Evolutionary conservation across 2,329 filamentous ascomycete genomes (phyloP), one percentile per base, ranked within the genome.

Genomic region (Ilyonectria mors-panacis): DNA sequence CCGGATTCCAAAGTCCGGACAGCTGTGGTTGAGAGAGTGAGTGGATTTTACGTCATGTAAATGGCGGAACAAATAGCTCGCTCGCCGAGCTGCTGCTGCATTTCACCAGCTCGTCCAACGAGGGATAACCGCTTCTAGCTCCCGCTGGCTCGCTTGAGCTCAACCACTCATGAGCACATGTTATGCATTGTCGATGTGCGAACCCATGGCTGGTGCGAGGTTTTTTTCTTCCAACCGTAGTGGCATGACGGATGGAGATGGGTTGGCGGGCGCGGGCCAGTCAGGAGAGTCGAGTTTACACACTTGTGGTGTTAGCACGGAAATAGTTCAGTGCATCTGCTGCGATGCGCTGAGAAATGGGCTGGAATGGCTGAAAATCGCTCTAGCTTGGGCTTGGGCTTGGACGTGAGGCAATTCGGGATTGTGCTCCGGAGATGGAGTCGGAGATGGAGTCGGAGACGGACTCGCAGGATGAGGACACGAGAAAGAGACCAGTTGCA

Each of bases 31-130:
- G 21, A 23, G 15, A 3, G 53, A 30, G 37, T 50, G 53, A 39
- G 28, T 26, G 58, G 44, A 51, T 66, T 62, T 66, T 66, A 57
- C 62, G 62, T 65, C 62, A 65, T 65, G 6, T 37, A 26, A 26
- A 56, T 21, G n/a, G 13, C 28, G 8, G 8, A 54, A 54, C 30
- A 54, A 37, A 54, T 54, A 54, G 35, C 35, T 44, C 53, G 53
- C 35, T 3, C 50, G 15, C 15, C 15, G 26, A 12, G 48, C 28
- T 51, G 17, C 13, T n/a, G 6, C 26, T 26, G 26, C 26, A 26
- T 5, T 26, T 26, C 26, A 5, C 26, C 6, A 26, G 4, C 17
- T 33, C 8, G 30, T n/a, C 26, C 26, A 51, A 33, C 48, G 3
- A 51, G 26, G 26, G 15, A 35, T 53, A 23, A 19, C 50, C 30